Evolutionary conservation across 2,329 filamentous ascomycete species (phyloP).

Genomic region (Keithomyces neogunnii): DNA sequence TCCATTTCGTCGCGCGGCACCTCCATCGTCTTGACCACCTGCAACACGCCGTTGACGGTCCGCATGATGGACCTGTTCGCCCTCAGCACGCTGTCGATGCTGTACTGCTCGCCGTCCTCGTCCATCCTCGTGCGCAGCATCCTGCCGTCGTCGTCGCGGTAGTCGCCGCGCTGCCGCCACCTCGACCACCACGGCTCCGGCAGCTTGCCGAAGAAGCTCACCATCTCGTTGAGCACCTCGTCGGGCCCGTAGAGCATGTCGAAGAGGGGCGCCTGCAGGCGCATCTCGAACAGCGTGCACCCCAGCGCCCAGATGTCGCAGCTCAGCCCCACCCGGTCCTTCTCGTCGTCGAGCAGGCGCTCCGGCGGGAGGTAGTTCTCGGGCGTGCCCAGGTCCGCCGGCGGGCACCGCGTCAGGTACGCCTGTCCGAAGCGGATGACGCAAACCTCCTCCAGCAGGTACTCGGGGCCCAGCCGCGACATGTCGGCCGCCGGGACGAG

Average conservation of each 20-base stretch:
- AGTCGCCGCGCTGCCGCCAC: constrained; percentile 15
- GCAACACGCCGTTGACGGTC: constrained; percentile 4
- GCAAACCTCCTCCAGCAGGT: constrained; percentile 11
- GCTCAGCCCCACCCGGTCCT: constrained; percentile 7
- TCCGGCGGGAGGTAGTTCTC: constrained; percentile 21
- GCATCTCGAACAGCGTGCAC: constrained; percentile 24
- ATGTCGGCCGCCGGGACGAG: constrained; percentile 13
- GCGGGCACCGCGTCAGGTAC: constrained; percentile 8
- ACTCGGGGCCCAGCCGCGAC: not conserved
- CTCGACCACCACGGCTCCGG: constrained; percentile 21
- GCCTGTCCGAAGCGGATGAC: constrained; percentile 18
- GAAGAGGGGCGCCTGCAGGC: constrained; percentile 19
- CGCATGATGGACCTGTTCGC: constrained; percentile 1
- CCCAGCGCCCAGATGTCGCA: constrained; percentile 26
- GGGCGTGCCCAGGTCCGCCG: constrained; percentile 18
- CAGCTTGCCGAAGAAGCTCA: constrained; percentile 20
- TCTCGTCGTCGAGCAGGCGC: constrained; percentile 10
- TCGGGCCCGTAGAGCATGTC: constrained; percentile 18
- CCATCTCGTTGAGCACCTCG: constrained; percentile 19
- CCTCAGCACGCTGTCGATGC: not conserved
- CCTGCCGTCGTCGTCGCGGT: constrained; percentile 15
- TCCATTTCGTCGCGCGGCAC: constrained; percentile 12
- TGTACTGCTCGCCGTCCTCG: constrained; percentile 1
- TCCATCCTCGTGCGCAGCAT: constrained; percentile 1
- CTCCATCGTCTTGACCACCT: constrained; percentile 6